Percentiles rank a stretch among this genome's conserved stretches.
Conservation (phyloP, 1,139 yeast species). For the Scheffersomyces titani region DNA sequence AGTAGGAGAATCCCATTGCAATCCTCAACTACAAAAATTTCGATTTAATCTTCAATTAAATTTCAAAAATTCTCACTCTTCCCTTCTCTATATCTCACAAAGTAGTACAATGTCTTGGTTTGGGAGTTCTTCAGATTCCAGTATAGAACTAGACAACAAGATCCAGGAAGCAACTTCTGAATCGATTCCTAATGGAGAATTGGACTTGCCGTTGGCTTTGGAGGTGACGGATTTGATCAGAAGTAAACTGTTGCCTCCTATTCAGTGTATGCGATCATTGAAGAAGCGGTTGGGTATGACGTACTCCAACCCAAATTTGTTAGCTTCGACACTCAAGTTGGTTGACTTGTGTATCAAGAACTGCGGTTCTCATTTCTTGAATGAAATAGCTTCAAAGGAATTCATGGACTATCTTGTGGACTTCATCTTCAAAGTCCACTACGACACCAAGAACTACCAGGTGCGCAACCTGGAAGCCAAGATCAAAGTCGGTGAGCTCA, state of each 20-base stretch:
- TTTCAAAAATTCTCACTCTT: not conserved
- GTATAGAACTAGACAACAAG: slow-evolving; percentile 60
- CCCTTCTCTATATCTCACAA: not conserved
- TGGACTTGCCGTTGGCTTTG: slow-evolving; percentile 75
- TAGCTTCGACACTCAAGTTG: slow-evolving; percentile 71
- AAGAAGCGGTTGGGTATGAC: slow-evolving; percentile 70
- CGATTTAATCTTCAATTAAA: not conserved
- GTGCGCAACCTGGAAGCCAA: slow-evolving; percentile 44
- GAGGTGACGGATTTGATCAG: slow-evolving; percentile 89
- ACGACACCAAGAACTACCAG: slow-evolving; percentile 31
- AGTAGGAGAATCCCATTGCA: not conserved
- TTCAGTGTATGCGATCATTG: slow-evolving; percentile 80
- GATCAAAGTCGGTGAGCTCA: slow-evolving; percentile 56
- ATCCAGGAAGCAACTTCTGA: slow-evolving; percentile 84
- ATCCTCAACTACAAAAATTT: not conserved
- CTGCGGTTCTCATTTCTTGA: slow-evolving; percentile 84
- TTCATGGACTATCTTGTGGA: slow-evolving; percentile 74
- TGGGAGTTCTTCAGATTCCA: slow-evolving; percentile 41
- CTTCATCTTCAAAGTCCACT: slow-evolving; percentile 39
- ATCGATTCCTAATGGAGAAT: slow-evolving; percentile 87
- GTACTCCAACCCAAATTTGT: slow-evolving; percentile 71
- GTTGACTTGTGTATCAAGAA: slow-evolving; percentile 89
- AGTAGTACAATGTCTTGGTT: slow-evolving; percentile 62
- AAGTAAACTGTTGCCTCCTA: slow-evolving; percentile 78
- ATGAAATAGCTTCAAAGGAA: slow-evolving; percentile 80